These are phyloP conservation scores for Metarhizium robertsii DNA, from an alignment of 2,329 filamentous ascomycete genomes.

Conservation along the genomic window DNA sequence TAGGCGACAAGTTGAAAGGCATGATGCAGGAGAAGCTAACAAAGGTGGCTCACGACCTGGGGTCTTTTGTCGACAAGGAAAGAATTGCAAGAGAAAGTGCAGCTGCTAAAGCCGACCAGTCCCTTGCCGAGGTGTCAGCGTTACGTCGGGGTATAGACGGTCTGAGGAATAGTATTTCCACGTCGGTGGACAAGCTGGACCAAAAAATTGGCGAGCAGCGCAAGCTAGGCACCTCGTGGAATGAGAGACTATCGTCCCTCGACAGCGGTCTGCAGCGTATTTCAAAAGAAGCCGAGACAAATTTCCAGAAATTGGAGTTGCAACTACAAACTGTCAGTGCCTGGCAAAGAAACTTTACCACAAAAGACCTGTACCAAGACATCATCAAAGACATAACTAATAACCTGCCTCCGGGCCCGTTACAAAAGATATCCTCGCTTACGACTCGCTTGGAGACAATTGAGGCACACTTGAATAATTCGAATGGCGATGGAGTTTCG, in stretches of 20 bases:
- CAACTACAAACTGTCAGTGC: conserved; percentile 30
- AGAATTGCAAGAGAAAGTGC: conserved; percentile 6
- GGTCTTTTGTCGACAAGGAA: conserved; percentile 13
- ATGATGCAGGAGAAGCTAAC: conserved; percentile 6
- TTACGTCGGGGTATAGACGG: conserved; percentile 3
- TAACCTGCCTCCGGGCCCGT: conserved; percentile 14
- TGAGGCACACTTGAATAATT: conserved; percentile 7
- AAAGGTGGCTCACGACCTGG: conserved; percentile 5
- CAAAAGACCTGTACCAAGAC: conserved; percentile 29
- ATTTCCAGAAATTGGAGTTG: conserved; percentile 21
- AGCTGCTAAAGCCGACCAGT: conserved; percentile 1
- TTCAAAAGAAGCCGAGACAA: conserved; percentile 2
- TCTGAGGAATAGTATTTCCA: neutral
- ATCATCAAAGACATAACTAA: conserved; percentile 29
- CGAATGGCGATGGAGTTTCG: neutral
- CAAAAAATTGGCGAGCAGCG: neutral
- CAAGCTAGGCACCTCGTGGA: neutral
- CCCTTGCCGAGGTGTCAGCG: conserved; percentile 3
- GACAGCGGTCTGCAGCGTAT: neutral
- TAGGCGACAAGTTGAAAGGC: neutral
- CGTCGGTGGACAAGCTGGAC: neutral
- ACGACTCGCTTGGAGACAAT: conserved; percentile 11
- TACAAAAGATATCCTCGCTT: conserved; percentile 12
- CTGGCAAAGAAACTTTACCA: conserved; percentile 40
- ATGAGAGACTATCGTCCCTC: conserved; percentile 1